Evolutionary conservation across 2,329 filamentous ascomycete species (phyloP).

Genomic region (Aspergillus brasiliensis): DNA sequence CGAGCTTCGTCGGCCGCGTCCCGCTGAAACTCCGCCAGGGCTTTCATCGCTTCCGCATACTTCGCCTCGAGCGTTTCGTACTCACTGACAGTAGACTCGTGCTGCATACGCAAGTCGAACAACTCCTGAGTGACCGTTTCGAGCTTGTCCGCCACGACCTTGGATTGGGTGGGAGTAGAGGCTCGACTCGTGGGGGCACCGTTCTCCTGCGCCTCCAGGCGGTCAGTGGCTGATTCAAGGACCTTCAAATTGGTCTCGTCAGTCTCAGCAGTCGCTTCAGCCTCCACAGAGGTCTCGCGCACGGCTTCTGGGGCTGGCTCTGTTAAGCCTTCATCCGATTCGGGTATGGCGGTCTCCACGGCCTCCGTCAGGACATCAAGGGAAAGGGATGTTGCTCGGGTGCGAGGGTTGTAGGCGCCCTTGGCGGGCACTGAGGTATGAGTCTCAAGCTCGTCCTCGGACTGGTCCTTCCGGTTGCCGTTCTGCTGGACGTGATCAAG

Average conservation of each 20-base stretch:
- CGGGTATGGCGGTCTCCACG: slow-evolving; percentile 48
- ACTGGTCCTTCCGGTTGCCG: slow-evolving; percentile 34
- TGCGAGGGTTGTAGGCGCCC: slow-evolving; percentile 28
- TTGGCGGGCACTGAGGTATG: slow-evolving; percentile 17
- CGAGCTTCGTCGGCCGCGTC: slow-evolving; percentile 79
- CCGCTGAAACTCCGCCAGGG: slow-evolving; percentile 75
- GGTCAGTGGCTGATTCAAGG: slow-evolving; percentile 39
- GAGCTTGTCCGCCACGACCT: slow-evolving; percentile 88
- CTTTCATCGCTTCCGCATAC: slow-evolving; percentile 84
- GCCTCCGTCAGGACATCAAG: slow-evolving; percentile 49
- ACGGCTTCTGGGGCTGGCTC: slow-evolving; percentile 37
- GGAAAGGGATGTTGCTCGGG: slow-evolving; percentile 42
- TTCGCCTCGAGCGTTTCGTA: slow-evolving; percentile 81
- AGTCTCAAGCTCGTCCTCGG: slow-evolving; percentile 22
- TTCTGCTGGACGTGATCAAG: slow-evolving; percentile 73
- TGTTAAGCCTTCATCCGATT: slow-evolving; percentile 45
- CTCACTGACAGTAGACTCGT: slow-evolving; percentile 79
- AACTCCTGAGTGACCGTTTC: slow-evolving; percentile 90
- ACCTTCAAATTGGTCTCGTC: slow-evolving; percentile 38
- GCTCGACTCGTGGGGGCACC: slow-evolving; percentile 46
- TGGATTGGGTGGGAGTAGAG: slow-evolving; percentile 75
- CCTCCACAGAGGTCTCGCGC: slow-evolving; percentile 23
- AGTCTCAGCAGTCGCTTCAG: slow-evolving; percentile 20
- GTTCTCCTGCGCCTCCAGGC: slow-evolving; percentile 25
- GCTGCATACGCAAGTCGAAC: slow-evolving; percentile 84